Conservation (phyloP, 257 asterid genomes). For the Solanum gracilifrons region DNA sequence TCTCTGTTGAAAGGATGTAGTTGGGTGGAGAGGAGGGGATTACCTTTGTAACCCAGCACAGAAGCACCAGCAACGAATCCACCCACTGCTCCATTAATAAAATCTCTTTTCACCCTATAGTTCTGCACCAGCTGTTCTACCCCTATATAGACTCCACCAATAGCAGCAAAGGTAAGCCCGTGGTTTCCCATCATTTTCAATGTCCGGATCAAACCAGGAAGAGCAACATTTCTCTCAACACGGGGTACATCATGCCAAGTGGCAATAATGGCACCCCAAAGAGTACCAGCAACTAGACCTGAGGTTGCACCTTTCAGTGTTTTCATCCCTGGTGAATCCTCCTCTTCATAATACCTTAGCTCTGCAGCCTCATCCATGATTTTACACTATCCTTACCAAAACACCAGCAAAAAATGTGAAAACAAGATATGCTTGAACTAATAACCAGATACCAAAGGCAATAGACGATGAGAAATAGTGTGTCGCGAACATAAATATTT, state of each 20-base stretch:
- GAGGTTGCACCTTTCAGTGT: conserved; percentile 69
- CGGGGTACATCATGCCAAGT: conserved; percentile 99
- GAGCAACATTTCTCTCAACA: conserved; percentile 88
- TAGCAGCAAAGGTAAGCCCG: conserved; percentile 87
- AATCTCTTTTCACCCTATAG: conserved; percentile 81
- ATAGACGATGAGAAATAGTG: neutral
- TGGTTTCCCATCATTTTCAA: conserved; percentile 88
- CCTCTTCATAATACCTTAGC: conserved; percentile 74
- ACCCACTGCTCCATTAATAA: conserved; percentile 89
- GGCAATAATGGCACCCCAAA: conserved; percentile 88
- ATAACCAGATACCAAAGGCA: neutral
- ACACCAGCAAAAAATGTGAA: neutral
- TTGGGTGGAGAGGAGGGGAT: neutral
- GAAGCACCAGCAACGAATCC: conserved; percentile 93
- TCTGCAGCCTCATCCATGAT: conserved; percentile 59
- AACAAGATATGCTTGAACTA: neutral
- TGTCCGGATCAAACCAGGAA: conserved; percentile 88
- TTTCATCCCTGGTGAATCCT: conserved; percentile 47
- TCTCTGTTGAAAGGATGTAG: neutral
- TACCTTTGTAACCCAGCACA: conserved; percentile 81
- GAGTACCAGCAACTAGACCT: conserved; percentile 76
- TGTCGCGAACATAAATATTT: neutral
- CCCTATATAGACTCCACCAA: conserved; percentile 89
- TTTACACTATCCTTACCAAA: neutral
- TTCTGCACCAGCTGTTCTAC: conserved; percentile 74